Evolutionary conservation across 2,329 filamentous ascomycete genomes (phyloP).

Genomic region (Phyllachora maydis): DNA sequence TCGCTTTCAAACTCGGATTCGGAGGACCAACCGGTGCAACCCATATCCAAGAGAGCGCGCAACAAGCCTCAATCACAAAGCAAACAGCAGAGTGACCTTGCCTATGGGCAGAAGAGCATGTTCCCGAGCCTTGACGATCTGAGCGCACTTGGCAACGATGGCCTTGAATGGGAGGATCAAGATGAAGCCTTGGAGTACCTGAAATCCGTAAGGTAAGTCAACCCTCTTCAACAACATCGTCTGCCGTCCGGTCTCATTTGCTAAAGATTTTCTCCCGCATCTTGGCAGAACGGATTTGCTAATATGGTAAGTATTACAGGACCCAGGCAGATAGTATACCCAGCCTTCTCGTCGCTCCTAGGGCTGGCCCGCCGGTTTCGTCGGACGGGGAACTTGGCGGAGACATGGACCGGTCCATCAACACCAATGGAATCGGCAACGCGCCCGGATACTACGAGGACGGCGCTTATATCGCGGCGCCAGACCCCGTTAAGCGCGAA

Average conservation of each 20-base stretch:
- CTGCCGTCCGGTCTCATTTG: conserved; percentile 2
- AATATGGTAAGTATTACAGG: conserved; percentile 36
- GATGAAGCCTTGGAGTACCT: conserved; percentile 51
- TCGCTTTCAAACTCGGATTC: conserved; percentile 3
- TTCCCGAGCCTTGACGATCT: conserved; percentile 40
- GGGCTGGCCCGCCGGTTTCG: conserved; percentile 27
- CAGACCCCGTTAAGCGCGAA: conserved; percentile 14
- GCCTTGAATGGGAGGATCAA: conserved; percentile 47
- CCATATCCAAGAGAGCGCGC: conserved; percentile 7
- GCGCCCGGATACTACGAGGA: conserved; percentile 50
- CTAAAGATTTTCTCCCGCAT: neutral
- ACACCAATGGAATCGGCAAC: conserved; percentile 27
- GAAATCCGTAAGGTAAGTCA: conserved; percentile 44
- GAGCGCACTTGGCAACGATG: conserved; percentile 25
- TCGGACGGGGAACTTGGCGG: conserved; percentile 14
- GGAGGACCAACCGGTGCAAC: conserved; percentile 2
- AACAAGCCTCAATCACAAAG: conserved; percentile 9
- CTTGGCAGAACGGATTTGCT: conserved; percentile 12
- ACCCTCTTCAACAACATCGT: neutral
- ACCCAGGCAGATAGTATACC: conserved; percentile 58
- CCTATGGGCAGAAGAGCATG: conserved; percentile 52
- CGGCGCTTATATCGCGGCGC: conserved; percentile 54
- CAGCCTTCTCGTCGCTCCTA: conserved; percentile 45
- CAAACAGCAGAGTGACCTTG: conserved; percentile 30
- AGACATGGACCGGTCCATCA: conserved; percentile 16